phyloP scores from a whole-genome alignment of 495 filamentous ascomycete genomes.

The Choiromyces venosus region DNA sequence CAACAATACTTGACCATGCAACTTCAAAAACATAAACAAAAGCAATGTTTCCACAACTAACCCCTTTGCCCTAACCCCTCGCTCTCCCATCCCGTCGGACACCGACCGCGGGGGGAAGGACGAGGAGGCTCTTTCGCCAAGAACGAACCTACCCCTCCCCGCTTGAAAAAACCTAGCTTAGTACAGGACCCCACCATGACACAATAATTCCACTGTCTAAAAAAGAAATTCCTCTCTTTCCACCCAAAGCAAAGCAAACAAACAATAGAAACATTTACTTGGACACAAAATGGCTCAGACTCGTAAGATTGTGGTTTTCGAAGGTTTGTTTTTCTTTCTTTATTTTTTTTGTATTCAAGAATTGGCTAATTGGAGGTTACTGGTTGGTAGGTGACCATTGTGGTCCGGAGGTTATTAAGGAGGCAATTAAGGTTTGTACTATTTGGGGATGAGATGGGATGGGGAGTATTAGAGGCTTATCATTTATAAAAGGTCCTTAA shows the following conservation, averaged over 20 bases:
- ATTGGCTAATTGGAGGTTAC: neutral
- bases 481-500: conserved; percentile 63
- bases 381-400: conserved; percentile 75
- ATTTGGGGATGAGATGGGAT: neutral
- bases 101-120: no score
- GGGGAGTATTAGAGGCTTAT: neutral
- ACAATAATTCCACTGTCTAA: neutral
- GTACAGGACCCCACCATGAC: neutral
- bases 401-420: conserved; percentile 74
- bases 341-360: neutral
- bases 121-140: neutral
- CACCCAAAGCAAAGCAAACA: neutral
- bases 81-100: neutral
- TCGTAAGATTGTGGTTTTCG: conserved; percentile 52
- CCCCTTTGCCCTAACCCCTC: neutral
- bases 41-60: neutral
- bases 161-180: neutral
- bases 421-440: conserved; percentile 36
- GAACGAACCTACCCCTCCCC: neutral
- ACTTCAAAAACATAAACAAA: neutral
- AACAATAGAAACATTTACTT: conserved; percentile 1
- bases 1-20: neutral
- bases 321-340: conserved; percentile 16
- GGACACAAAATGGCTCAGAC: conserved; percentile 27
- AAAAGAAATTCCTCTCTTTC: no score